Evolutionary conservation across 1,139 yeast genomes (phyloP).

Genomic region (Protomyces arabidopsidicola): DNA sequence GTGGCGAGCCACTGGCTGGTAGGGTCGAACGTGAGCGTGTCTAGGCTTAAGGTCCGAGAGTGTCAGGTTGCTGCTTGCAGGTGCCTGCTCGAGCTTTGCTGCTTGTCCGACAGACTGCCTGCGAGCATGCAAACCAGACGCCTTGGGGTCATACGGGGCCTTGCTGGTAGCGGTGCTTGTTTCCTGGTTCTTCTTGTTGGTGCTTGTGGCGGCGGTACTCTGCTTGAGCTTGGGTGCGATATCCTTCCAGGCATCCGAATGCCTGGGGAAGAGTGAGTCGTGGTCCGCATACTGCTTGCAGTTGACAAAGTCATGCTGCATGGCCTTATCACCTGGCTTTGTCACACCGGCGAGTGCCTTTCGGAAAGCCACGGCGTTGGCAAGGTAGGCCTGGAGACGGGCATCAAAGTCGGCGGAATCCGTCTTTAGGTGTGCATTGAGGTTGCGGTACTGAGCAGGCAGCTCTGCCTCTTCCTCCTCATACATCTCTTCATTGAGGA

Average conservation of each 20-base stretch:
- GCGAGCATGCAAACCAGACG: conserved; percentile 5
- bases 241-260: conserved; percentile 26
- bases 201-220: background rate
- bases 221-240: conserved; percentile 6
- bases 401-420: conserved; percentile 22
- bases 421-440: conserved; percentile 25
- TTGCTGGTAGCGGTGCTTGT: background rate
- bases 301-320: conserved; percentile 23
- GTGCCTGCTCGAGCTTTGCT: background rate
- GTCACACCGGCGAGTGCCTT: conserved; percentile 23
- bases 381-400: conserved; percentile 19
- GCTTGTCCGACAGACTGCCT: conserved; percentile 8
- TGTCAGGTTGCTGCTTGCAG: conserved; percentile 12
- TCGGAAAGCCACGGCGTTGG: conserved; percentile 25
- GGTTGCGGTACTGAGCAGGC: conserved; percentile 21
- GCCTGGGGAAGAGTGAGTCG: conserved; percentile 21
- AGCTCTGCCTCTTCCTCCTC: conserved; percentile 27
- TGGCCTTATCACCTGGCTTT: conserved; percentile 19
- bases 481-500: conserved; percentile 25
- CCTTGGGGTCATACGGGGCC: conserved; percentile 11
- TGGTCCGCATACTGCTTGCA: conserved; percentile 21
- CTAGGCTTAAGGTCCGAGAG: conserved; percentile 17
- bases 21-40: background rate
- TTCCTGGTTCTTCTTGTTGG: background rate
- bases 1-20: conserved; percentile 19